Conservation (phyloP, 306 rosid species). For the Ziziphus jujuba region DNA sequence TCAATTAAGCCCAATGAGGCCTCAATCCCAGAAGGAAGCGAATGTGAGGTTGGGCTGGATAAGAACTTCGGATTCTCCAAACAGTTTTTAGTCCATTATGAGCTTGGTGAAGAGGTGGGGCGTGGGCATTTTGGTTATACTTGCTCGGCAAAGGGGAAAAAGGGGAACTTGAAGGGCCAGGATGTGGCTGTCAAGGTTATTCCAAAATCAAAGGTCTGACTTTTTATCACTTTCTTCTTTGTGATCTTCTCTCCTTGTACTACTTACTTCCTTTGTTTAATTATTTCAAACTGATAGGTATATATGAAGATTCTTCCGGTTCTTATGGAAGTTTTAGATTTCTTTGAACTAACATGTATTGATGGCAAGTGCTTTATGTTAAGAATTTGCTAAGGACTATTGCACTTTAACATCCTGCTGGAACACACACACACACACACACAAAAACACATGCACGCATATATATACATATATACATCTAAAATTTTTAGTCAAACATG, state of each 20-base stretch:
- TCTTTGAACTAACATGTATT: neutral
- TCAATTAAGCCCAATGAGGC: slow-evolving; percentile 84
- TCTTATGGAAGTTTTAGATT: slow-evolving; percentile 6
- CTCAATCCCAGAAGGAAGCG: slow-evolving; percentile 81
- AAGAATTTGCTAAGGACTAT: too few relatives aligned
- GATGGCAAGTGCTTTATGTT: neutral
- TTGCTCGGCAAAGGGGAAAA: slow-evolving; percentile 72
- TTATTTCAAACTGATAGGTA: neutral
- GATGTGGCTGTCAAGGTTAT: slow-evolving; percentile 92
- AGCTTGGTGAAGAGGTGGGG: slow-evolving; percentile 85
- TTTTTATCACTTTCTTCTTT: neutral
- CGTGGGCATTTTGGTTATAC: slow-evolving; percentile 97
- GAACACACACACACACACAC: too few relatives aligned
- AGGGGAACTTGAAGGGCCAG: slow-evolving; percentile 70
- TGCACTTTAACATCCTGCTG: slow-evolving; percentile 1
- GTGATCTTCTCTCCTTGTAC: neutral
- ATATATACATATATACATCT: too few relatives aligned
- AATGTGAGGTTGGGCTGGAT: slow-evolving; percentile 75
- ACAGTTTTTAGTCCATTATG: slow-evolving; percentile 52
- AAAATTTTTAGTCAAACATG: too few relatives aligned
- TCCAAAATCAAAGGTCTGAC: slow-evolving; percentile 79
- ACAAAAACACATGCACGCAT: too few relatives aligned
- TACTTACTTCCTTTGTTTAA: neutral
- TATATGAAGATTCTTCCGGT: slow-evolving; percentile 1
- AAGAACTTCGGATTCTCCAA: slow-evolving; percentile 72